phyloP scores from a whole-genome alignment of 176 grass and related monocot genomes.

The Alopecurus myosuroides region DNA sequence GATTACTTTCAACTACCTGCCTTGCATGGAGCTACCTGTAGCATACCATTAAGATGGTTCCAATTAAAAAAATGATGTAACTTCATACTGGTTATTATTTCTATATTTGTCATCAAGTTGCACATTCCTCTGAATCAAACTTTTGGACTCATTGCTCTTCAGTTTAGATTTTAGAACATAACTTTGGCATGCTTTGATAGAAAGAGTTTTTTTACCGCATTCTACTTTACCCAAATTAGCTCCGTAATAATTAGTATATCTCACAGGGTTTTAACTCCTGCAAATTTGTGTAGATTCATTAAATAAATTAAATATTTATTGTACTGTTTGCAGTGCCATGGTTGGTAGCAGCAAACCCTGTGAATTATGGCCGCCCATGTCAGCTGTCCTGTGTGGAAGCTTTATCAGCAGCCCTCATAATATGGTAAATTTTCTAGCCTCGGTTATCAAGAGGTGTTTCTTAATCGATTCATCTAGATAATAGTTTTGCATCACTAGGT shows the following conservation, averaged over 20 bases:
- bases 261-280: neutral
- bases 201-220: neutral
- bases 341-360: constrained; percentile 98
- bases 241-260: neutral
- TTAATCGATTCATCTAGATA: neutral
- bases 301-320: neutral
- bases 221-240: constrained; percentile 7
- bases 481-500: neutral
- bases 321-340: constrained; percentile 71
- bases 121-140: neutral
- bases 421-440: constrained; percentile 57
- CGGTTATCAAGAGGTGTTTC: neutral
- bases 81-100: neutral
- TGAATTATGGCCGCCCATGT: constrained; percentile 96
- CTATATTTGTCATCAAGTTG: neutral
- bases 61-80: neutral
- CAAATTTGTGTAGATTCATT: neutral
- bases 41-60: neutral
- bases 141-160: neutral
- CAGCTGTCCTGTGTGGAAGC: constrained; percentile 97
- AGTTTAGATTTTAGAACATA: neutral
- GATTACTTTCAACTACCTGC: neutral
- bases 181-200: neutral
- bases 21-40: neutral
- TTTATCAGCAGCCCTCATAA: constrained; percentile 93